These are phyloP conservation scores for Tuber aestivum DNA, from an alignment of 495 filamentous ascomycete genomes.

Conservation along the genomic window DNA sequence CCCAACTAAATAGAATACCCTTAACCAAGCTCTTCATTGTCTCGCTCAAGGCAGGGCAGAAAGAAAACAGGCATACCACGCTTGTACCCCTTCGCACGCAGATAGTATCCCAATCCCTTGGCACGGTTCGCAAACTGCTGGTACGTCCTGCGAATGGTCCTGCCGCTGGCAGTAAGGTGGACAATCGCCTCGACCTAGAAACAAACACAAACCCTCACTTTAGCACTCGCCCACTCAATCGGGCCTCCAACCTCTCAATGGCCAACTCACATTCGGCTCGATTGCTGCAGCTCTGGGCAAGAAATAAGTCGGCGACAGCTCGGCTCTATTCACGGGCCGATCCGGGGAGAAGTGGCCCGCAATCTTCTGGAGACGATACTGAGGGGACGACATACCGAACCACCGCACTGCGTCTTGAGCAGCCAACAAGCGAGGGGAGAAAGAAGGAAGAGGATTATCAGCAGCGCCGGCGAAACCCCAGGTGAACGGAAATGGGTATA, in stretches of 20 bases:
- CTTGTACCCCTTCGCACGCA: conserved; percentile 63
- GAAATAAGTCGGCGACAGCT: conserved; percentile 83
- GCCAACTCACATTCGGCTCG: conserved; percentile 67
- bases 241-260: not conserved
- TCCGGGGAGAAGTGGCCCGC: conserved; percentile 27
- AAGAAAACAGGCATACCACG: conserved; percentile 47
- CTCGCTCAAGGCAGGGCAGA: not conserved
- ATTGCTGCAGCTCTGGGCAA: conserved; percentile 80
- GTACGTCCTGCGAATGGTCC: conserved; percentile 68
- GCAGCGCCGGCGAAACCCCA: not conserved
- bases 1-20: conserved; percentile 49
- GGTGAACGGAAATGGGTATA: not conserved
- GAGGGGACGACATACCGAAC: conserved; percentile 51
- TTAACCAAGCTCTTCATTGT: not conserved
- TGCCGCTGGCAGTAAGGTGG: conserved; percentile 75
- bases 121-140: conserved; percentile 75
- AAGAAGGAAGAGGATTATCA: not conserved
- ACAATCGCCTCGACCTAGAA: conserved; percentile 71
- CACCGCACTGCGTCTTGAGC: not conserved
- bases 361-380: conserved; percentile 51
- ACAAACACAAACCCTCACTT: not conserved
- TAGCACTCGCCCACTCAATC: not conserved
- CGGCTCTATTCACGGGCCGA: conserved; percentile 48
- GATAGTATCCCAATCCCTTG: conserved; percentile 76
- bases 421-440: not conserved